Evolutionary conservation across 2,329 filamentous ascomycete genomes (phyloP), one percentile per base, ranked within the genome.

Genomic region (Aspergillus latus): DNA sequence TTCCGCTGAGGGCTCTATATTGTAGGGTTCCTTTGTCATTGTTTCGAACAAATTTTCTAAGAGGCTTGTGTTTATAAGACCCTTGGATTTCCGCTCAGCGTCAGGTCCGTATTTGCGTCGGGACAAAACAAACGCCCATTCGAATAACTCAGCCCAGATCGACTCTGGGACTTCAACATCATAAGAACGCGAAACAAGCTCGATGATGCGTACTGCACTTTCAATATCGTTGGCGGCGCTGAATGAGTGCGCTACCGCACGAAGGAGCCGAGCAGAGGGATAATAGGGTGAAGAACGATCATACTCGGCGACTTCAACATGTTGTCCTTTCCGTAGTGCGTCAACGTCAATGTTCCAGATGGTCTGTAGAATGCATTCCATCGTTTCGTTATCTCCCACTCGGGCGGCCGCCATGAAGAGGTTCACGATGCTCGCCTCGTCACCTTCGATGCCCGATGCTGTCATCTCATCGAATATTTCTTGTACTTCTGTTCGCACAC

Each of bases 191-290:
- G 88, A 87, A 47, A 92, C 69, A 62, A 83, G 83, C 57, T 88
- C 80, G 10, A 92, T 73, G 0, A 88, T 65, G 40, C 82, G 78
- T 28, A 87, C 66, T 10, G 84, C 88, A 1, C 79, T 76, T 0
- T 78, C 68, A 3, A 91, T 77, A 53, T 87, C 79, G 47, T 82
- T 85, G 70, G 87, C 89, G 58, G 79, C 80, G 15, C 87, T 83
- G 60, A 87, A 89, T 1, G 80, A 77, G 66, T 90, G 85, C 5
- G 87, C 86, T n/a, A 92, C 74, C 7, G 86, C 82, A 53, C 83
- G 77, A 21, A 93, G 77, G 0, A 92, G 76, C 2, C 76, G 74
- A 6, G 69, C 60, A 0, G 82, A 84, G 2, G 90, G 89, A 49
- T 78, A 75, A 32, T 88, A 70, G 6, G 83, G 80, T 1, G 83